Evolutionary conservation across 1,284 basidiomycete species (phyloP).

Genomic region (Puccinia novopanici): DNA sequence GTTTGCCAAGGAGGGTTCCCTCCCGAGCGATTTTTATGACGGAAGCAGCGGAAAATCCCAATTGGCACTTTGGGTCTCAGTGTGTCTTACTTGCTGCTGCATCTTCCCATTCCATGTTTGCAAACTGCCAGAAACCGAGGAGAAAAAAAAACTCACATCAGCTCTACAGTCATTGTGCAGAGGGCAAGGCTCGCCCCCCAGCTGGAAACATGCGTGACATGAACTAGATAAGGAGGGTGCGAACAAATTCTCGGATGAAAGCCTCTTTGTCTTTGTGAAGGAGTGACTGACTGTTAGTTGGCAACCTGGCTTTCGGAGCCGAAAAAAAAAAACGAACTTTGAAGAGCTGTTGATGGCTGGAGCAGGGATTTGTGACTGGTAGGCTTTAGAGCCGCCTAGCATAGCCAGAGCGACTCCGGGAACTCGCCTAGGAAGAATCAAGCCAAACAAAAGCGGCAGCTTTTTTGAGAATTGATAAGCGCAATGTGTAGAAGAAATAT

Average conservation of each 20-base stretch:
- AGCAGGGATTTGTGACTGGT: constrained; percentile 13
- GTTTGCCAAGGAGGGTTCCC: no score
- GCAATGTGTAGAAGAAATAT: neutral
- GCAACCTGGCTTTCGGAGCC: neutral
- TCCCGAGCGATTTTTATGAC: no score
- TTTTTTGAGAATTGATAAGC: neutral
- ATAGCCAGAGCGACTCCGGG: constrained; percentile 32
- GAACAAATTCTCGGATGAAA: constrained; percentile 32
- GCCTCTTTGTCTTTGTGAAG: constrained; percentile 20
- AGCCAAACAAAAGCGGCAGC: neutral
- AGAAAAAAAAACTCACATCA: neutral
- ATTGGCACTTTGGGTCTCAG: neutral
- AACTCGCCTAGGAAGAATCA: neutral
- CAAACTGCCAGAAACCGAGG: neutral
- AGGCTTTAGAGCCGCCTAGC: constrained; percentile 26
- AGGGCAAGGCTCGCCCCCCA: neutral
- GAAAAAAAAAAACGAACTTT: constrained; percentile 23
- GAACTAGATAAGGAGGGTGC: constrained; percentile 10
- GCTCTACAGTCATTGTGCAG: neutral
- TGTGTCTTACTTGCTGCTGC: constrained; percentile 16
- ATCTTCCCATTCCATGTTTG: constrained; percentile 9
- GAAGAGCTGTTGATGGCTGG: constrained; percentile 32
- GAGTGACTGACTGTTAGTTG: neutral
- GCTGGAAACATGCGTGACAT: neutral
- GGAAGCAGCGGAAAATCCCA: no score